phyloP scores from a whole-genome alignment of 1,284 basidiomycete genomes.

The Thelephora terrestris region DNA sequence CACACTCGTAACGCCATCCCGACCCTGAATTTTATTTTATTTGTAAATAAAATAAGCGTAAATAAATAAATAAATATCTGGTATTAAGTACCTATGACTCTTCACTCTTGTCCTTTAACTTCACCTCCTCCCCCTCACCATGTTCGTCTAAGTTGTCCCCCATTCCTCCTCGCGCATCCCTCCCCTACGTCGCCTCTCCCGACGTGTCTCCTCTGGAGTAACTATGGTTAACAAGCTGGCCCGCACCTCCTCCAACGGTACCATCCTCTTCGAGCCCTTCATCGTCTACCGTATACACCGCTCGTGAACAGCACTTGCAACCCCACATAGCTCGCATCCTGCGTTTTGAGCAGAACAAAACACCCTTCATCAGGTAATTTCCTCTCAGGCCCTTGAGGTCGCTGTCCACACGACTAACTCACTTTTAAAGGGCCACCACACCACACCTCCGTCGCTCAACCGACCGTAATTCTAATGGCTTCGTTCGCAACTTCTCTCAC shows the following conservation, averaged over 20 bases:
- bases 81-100: background rate
- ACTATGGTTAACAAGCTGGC: conserved; percentile 76
- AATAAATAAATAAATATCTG: too few species aligned
- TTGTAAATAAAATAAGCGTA: too few species aligned
- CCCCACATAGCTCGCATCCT: too few species aligned
- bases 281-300: conserved; percentile 77
- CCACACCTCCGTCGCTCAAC: conserved; percentile 21
- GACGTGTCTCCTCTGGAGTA: conserved; percentile 28
- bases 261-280: conserved; percentile 74
- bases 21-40: too few species aligned
- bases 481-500: conserved; percentile 27
- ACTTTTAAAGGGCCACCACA: conserved; percentile 29
- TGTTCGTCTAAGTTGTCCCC: conserved; percentile 33
- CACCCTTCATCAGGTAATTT: too few species aligned
- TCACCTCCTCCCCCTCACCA: conserved; percentile 28
- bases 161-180: conserved; percentile 18
- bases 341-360: too few species aligned
- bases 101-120: background rate
- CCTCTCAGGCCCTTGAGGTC: too few species aligned
- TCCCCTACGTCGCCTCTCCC: conserved; percentile 15
- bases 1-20: too few species aligned
- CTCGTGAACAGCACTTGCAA: conserved; percentile 21
- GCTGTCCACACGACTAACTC: conserved; percentile 9
- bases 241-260: conserved; percentile 72
- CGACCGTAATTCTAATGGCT: conserved; percentile 6